phyloP scores from a whole-genome alignment of 305 asterid species.

The Fraxinus sp. region DNA sequence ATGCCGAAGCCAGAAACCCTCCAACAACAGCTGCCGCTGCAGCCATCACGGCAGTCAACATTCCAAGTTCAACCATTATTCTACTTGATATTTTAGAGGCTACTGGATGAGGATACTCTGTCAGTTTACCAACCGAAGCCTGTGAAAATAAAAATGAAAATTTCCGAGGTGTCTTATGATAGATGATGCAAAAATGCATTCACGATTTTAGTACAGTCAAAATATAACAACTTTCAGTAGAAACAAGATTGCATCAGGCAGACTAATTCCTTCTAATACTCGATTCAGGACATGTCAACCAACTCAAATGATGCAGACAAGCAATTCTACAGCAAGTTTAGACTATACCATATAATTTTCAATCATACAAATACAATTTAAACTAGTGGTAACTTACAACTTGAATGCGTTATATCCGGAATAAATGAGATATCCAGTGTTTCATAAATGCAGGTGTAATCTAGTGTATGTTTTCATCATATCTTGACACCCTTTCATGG shows the following conservation, averaged over 20 bases:
- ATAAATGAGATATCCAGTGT: too few species aligned
- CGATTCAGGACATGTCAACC: background rate
- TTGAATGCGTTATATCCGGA: too few species aligned
- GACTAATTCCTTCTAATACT: background rate
- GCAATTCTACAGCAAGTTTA: background rate
- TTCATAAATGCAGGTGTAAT: too few species aligned
- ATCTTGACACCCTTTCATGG: too few species aligned
- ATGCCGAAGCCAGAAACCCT: background rate
- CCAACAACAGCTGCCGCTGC: background rate
- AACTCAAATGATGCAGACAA: background rate
- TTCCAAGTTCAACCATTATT: background rate
- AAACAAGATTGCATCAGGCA: background rate
- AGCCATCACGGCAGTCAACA: conserved; percentile 4
- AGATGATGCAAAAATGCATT: background rate
- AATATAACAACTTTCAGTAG: background rate
- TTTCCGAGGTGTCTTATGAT: background rate
- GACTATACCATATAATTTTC: background rate
- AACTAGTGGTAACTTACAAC: background rate
- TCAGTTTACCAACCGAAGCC: background rate
- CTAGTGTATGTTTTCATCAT: too few species aligned
- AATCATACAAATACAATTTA: background rate
- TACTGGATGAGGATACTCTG: background rate
- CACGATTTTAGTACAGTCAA: background rate
- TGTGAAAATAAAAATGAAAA: background rate
- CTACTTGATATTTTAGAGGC: background rate